Evolutionary conservation across 495 filamentous ascomycete genomes (phyloP).

Genomic region (Tetracladium marchalianum): DNA sequence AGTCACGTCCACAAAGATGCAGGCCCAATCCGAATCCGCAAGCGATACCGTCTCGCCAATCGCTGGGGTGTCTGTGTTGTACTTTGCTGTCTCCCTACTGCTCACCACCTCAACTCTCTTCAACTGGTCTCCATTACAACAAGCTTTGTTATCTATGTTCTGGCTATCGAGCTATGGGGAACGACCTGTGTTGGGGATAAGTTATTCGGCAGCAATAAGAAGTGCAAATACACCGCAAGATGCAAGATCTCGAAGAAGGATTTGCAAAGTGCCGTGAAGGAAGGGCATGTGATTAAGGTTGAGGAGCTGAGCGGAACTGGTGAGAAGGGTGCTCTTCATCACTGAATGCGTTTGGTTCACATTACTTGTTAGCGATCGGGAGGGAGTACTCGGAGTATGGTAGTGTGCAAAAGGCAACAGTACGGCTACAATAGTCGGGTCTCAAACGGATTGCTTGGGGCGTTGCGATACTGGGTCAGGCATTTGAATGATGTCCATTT

Average conservation of each 20-base stretch:
- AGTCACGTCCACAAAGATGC: conserved; percentile 32
- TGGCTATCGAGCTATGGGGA: conserved; percentile 41
- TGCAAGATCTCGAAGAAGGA: conserved; percentile 19
- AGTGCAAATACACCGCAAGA: conserved; percentile 17
- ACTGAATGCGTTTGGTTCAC: no score
- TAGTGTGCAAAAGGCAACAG: no score
- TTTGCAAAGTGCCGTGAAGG: conserved; percentile 11
- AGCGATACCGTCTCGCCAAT: conserved; percentile 33
- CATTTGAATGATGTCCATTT: no score
- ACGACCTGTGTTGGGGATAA: conserved; percentile 32
- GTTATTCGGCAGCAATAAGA: conserved; percentile 17
- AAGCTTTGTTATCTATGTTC: conserved; percentile 32
- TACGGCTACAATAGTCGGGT: no score
- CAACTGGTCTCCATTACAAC: conserved; percentile 38
- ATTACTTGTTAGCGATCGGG: no score
- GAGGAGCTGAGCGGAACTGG: conserved; percentile 6
- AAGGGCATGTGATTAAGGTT: conserved; percentile 13
- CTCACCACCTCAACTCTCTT: conserved; percentile 33
- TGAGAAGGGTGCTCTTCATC: conserved; percentile 4
- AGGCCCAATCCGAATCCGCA: conserved; percentile 29
- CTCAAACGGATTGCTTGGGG: no score
- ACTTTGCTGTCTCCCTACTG: conserved; percentile 38
- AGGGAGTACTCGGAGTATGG: no score
- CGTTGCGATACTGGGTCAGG: no score
- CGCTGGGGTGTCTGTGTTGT: conserved; percentile 37